Base-by-base conservation (phyloP, 2,329 filamentous ascomycete species). In the Malbranchea zuffiana region DNA sequence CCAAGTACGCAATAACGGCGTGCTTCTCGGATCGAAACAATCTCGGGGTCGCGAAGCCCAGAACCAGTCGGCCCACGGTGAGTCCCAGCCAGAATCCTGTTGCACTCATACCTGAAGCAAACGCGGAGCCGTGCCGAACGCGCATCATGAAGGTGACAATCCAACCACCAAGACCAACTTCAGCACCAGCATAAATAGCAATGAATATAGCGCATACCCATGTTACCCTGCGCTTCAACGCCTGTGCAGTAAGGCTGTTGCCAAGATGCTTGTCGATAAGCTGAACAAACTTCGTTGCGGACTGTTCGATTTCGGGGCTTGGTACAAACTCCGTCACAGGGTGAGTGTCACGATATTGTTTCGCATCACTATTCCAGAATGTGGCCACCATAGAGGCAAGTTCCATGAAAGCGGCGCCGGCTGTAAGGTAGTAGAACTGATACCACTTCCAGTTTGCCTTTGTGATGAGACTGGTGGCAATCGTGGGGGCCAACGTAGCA, bases 31-130 rank as follows among this genome's bases (percentile, higher is more conserved):
- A 83, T 13, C 82, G 62, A 4, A 70, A 65, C 3, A 62, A 39
- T 6, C 53, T 47, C 2, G 78, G 77, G 1, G 84, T 92, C 3
- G 87, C 65, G 47, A 92, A 90, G 0, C 82, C 82, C 11, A 92
- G 59, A 0, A 78, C 55, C 2, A 90, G 63, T 1, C 85, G 67
- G 0, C 85, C 84, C 0, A 84, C 56, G 0, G 83, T 87, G 44
- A 92, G 68, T 0, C 84, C 85, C 28, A 84, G 70, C 85, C 85
- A 93, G 61, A 88, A 92, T 0, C 82, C 78, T 0, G 82, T 88
- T 0, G 77, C 78, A 0, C 75, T 76, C 62, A 90, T 74, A 2
- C 84, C 84, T 21, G 80, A 78, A 2, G 76, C 69, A 50, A 90
- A 88, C 0, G 75, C 64, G 16, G 66, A 69, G 3, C 78, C 82